These are phyloP conservation scores for Fusarium luffae DNA, from an alignment of 2,329 filamentous ascomycete genomes.

Conservation along the genomic window DNA sequence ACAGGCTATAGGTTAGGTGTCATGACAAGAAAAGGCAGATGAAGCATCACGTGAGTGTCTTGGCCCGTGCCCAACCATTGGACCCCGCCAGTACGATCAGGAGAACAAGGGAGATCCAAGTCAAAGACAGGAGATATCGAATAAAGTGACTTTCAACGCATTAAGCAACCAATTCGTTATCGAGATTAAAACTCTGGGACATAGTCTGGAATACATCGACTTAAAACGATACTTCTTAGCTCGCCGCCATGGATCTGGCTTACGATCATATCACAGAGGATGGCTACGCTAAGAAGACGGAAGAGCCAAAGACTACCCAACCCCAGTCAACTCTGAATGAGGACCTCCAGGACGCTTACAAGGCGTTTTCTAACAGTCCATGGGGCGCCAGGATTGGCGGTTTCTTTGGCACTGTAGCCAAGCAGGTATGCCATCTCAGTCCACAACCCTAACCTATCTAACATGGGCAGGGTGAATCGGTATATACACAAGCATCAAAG, in stretches of 20 bases:
- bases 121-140: slow-evolving; percentile 30
- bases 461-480: slow-evolving; percentile 73
- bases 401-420: slow-evolving; percentile 90
- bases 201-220: slow-evolving; percentile 11
- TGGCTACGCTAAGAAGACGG: slow-evolving; percentile 66
- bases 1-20: background rate
- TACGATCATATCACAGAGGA: slow-evolving; percentile 98
- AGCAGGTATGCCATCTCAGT: slow-evolving; percentile 71
- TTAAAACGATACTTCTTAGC: background rate
- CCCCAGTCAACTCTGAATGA: slow-evolving; percentile 74
- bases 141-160: slow-evolving; percentile 16
- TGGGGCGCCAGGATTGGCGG: slow-evolving; percentile 92
- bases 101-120: slow-evolving; percentile 31
- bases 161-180: slow-evolving; percentile 3
- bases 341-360: slow-evolving; percentile 95
- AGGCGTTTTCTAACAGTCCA: slow-evolving; percentile 87
- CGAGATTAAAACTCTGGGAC: no score
- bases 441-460: slow-evolving; percentile 20
- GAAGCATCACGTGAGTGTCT: slow-evolving; percentile 28
- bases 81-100: slow-evolving; percentile 42
- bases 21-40: background rate
- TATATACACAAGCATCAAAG: slow-evolving; percentile 86
- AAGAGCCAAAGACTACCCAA: slow-evolving; percentile 59
- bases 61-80: slow-evolving; percentile 38
- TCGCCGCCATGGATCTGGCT: slow-evolving; percentile 82